Evolutionary conservation across 2,329 filamentous ascomycete genomes (phyloP).

Genomic region (Paecilomyces formosus): DNA sequence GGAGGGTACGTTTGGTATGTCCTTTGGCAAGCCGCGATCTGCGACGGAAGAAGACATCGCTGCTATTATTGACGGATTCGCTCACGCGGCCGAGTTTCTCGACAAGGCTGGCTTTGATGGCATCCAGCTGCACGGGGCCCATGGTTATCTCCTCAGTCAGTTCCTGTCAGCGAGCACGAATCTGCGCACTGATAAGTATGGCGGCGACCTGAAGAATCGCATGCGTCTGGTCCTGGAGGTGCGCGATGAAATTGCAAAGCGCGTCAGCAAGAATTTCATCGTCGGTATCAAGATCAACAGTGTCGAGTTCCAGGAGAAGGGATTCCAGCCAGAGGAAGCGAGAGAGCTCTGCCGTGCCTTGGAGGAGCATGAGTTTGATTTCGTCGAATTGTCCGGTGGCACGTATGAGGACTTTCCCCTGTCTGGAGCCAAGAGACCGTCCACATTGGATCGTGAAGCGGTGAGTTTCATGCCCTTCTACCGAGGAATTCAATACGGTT

Average conservation of each 20-base stretch:
- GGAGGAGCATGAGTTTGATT: constrained; percentile 27
- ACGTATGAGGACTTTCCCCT: constrained; percentile 18
- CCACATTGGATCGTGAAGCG: not conserved
- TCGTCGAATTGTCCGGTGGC: constrained; percentile 54
- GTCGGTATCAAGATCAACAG: constrained; percentile 54
- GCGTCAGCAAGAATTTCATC: constrained; percentile 27
- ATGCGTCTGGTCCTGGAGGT: constrained; percentile 1
- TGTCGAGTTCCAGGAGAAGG: constrained; percentile 47
- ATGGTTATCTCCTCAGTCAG: constrained; percentile 29
- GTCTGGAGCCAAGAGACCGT: constrained; percentile 1
- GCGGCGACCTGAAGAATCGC: constrained; percentile 35
- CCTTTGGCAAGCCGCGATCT: constrained; percentile 27
- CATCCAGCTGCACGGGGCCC: constrained; percentile 44
- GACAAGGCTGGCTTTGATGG: constrained; percentile 56
- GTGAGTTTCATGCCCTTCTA: not conserved
- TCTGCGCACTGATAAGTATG: constrained; percentile 56
- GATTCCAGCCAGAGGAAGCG: constrained; percentile 43
- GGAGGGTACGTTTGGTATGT: constrained; percentile 20
- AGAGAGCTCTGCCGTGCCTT: constrained; percentile 32
- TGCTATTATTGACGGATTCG: constrained; percentile 53
- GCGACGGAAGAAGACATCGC: constrained; percentile 34
- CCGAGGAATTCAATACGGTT: not conserved
- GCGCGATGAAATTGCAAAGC: not conserved
- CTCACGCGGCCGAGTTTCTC: constrained; percentile 54
- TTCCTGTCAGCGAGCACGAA: constrained; percentile 49